A percentile compares a stretch with the other conserved stretches of the same genome.
These are phyloP conservation scores for Berkeleyomyces rouxiae DNA, from an alignment of 2,329 filamentous ascomycete genomes.

Conservation along the genomic window DNA sequence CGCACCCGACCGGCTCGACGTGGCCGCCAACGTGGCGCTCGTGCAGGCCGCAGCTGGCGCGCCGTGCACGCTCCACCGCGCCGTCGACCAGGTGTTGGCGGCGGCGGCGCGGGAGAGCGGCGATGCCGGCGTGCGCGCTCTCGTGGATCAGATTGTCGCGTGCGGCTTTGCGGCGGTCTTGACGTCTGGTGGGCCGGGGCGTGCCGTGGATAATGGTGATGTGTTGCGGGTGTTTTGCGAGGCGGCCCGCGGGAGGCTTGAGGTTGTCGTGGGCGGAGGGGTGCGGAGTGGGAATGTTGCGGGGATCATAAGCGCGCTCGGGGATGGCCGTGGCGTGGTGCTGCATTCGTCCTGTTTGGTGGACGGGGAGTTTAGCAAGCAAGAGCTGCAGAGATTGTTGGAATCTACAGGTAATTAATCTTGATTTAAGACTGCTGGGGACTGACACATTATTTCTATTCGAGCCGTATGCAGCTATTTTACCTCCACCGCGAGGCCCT, in stretches of 20 bases:
- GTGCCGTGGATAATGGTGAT: conserved; percentile 24
- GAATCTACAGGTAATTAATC: background rate
- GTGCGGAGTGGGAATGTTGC: conserved; percentile 27
- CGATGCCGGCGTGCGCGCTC: conserved; percentile 15
- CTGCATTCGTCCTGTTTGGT: conserved; percentile 15
- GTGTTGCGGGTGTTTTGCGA: conserved; percentile 23
- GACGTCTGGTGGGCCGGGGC: conserved; percentile 34
- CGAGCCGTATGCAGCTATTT: background rate
- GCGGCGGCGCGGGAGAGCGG: conserved; percentile 11
- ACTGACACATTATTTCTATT: background rate
- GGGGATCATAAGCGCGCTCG: conserved; percentile 1
- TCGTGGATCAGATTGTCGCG: conserved; percentile 22
- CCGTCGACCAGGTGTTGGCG: conserved; percentile 33
- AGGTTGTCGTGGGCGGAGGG: conserved; percentile 37
- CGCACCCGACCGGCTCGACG: conserved; percentile 18
- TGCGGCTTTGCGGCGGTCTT: conserved; percentile 36
- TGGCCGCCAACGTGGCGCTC: conserved; percentile 24
- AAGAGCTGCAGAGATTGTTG: conserved; percentile 7
- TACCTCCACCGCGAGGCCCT: background rate
- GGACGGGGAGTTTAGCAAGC: conserved; percentile 6
- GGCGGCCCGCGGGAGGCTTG: conserved; percentile 20
- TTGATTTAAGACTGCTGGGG: background rate
- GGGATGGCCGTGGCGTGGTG: conserved; percentile 5
- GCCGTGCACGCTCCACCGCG: conserved; percentile 37
- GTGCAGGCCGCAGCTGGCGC: conserved; percentile 26